Percentiles rank a stretch among this genome's conserved stretches.
These are phyloP conservation scores for Aotearoamyces nothofagi DNA, from an alignment of 2,329 filamentous ascomycete species.

Conservation along the genomic window DNA sequence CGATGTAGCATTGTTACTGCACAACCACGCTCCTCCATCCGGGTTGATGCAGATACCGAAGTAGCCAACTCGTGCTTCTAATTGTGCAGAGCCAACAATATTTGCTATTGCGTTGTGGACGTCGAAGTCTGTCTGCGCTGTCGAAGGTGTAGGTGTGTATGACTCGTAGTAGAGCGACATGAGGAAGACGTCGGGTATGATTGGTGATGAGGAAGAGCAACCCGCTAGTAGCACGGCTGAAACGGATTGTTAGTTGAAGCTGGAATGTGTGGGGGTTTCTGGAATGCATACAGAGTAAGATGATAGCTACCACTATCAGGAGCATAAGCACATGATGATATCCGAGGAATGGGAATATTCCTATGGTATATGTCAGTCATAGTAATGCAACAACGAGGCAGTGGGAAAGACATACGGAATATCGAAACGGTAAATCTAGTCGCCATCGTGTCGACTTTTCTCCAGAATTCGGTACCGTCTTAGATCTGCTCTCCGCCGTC, in stretches of 20 bases:
- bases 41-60: slow-evolving; percentile 95
- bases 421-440: too few relatives aligned
- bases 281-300: slow-evolving; percentile 68
- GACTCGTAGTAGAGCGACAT: slow-evolving; percentile 88
- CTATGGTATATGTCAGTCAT: too few relatives aligned
- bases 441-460: too few relatives aligned
- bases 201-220: slow-evolving; percentile 88
- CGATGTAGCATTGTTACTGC: slow-evolving; percentile 91
- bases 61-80: slow-evolving; percentile 90
- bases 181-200: slow-evolving; percentile 92
- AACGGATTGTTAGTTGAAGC: slow-evolving; percentile 11
- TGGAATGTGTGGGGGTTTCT: neutral
- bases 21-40: slow-evolving; percentile 81
- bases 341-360: slow-evolving; percentile 53
- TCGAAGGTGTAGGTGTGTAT: slow-evolving; percentile 69
- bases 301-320: slow-evolving; percentile 82
- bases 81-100: slow-evolving; percentile 69
- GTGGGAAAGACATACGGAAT: too few relatives aligned
- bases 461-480: too few relatives aligned
- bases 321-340: slow-evolving; percentile 93
- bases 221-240: slow-evolving; percentile 82
- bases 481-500: too few relatives aligned
- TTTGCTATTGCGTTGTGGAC: slow-evolving; percentile 75
- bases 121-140: slow-evolving; percentile 81
- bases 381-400: too few relatives aligned